These are phyloP conservation scores for Lyophyllum shimeji DNA, from an alignment of 768 basidiomycete species.

Conservation along the genomic window DNA sequence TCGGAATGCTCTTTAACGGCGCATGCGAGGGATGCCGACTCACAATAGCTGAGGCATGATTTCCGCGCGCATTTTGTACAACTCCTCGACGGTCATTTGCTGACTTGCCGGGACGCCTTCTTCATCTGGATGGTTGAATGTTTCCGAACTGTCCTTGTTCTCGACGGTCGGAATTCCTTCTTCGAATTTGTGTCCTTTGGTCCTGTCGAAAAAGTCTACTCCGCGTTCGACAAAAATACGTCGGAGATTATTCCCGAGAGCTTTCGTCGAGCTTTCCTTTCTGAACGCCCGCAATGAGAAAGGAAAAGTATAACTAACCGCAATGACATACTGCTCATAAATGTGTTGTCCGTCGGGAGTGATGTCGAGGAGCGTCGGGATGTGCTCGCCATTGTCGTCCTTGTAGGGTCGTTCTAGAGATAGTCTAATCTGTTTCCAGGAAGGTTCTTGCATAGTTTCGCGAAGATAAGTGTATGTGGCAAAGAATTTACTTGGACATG, in stretches of 20 bases:
- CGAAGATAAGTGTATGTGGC: not conserved
- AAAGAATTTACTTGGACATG: not conserved
- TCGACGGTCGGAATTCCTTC: slow-evolving; percentile 2
- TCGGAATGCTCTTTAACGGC: slow-evolving; percentile 8
- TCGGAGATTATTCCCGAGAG: slow-evolving; percentile 63
- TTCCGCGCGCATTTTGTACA: slow-evolving; percentile 72
- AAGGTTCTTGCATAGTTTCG: slow-evolving; percentile 26
- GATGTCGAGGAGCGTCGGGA: slow-evolving; percentile 69
- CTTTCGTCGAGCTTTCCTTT: slow-evolving; percentile 53
- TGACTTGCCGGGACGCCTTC: slow-evolving; percentile 27
- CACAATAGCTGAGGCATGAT: slow-evolving; percentile 73
- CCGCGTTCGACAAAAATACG: slow-evolving; percentile 78
- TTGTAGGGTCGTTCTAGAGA: slow-evolving; percentile 82
- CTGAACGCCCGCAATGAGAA: slow-evolving; percentile 29
- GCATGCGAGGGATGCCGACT: slow-evolving; percentile 28
- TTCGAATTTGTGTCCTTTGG: slow-evolving; percentile 10
- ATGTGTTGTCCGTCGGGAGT: slow-evolving; percentile 65
- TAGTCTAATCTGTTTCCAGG: slow-evolving; percentile 61
- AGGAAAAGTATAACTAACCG: slow-evolving; percentile 6
- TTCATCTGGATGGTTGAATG: slow-evolving; percentile 26
- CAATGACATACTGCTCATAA: slow-evolving; percentile 64
- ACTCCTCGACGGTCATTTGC: slow-evolving; percentile 71
- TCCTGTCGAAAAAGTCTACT: slow-evolving; percentile 65
- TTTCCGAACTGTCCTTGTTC: slow-evolving; percentile 21
- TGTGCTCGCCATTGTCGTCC: slow-evolving; percentile 65